Evolutionary conservation across 2,329 filamentous ascomycete genomes (phyloP).

Genomic region (Aspergillus costaricaensis): DNA sequence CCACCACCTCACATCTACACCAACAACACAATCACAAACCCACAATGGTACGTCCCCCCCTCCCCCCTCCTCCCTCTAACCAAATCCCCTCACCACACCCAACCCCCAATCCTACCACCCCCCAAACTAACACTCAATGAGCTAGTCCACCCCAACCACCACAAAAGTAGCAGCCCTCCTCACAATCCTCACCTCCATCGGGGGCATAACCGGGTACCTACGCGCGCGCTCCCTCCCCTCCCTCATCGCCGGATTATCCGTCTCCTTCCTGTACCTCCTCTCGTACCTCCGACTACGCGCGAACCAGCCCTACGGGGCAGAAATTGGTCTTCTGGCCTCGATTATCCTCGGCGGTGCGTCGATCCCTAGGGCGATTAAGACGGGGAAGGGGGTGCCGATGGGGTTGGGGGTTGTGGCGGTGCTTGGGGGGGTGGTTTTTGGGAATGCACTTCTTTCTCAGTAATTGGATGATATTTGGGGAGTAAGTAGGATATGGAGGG

Average conservation of each 20-base stretch:
- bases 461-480: neutral
- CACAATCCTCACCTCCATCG: conserved; percentile 78
- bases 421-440: conserved; percentile 79
- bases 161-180: conserved; percentile 65
- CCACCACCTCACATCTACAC: neutral
- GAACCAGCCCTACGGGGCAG: conserved; percentile 76
- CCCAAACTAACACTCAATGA: neutral
- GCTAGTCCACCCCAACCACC: neutral
- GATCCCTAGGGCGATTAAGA: conserved; percentile 81
- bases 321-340: conserved; percentile 85
- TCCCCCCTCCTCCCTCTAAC: neutral
- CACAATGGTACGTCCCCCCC: conserved; percentile 24
- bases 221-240: conserved; percentile 85
- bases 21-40: neutral
- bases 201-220: conserved; percentile 83
- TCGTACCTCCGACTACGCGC: conserved; percentile 79
- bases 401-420: conserved; percentile 76
- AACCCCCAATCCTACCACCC: neutral
- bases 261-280: conserved; percentile 76
- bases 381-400: conserved; percentile 80
- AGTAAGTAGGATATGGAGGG: neutral
- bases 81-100: neutral
- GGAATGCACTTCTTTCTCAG: conserved; percentile 40
- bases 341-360: conserved; percentile 80
- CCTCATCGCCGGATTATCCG: conserved; percentile 77